These are phyloP conservation scores for Hirschfeldia incana DNA, from an alignment of 345 rosid species.

Conservation along the genomic window DNA sequence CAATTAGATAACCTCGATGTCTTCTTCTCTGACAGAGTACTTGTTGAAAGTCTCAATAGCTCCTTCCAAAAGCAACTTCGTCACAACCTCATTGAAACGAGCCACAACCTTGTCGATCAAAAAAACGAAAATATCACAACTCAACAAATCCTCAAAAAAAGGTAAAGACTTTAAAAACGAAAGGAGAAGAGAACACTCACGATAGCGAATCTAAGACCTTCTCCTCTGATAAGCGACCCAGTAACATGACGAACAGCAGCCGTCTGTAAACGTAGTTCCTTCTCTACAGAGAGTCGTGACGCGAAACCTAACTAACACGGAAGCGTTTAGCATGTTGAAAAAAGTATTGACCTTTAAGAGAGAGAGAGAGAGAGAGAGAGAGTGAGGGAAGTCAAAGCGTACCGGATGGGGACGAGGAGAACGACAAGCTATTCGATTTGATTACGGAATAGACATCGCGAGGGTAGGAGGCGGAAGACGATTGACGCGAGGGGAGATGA, in stretches of 20 bases:
- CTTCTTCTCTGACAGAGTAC: conserved; percentile 82
- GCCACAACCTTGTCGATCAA: conserved; percentile 69
- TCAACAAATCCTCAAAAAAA: neutral
- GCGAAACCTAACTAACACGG: conserved; percentile 38
- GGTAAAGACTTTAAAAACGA: conserved; percentile 8
- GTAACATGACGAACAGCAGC: conserved; percentile 66
- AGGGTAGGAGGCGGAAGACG: neutral
- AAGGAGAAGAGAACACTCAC: conserved; percentile 38
- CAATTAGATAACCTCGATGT: conserved; percentile 19
- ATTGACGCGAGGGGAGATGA: neutral
- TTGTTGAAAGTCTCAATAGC: conserved; percentile 81
- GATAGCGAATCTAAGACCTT: conserved; percentile 87
- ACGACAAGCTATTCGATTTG: conserved; percentile 39
- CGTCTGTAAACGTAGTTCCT: conserved; percentile 40
- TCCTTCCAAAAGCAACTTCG: conserved; percentile 78
- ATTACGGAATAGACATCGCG: conserved; percentile 8
- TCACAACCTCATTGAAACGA: conserved; percentile 90
- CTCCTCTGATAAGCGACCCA: conserved; percentile 62
- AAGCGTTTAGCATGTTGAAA: neutral
- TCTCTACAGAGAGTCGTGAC: conserved; percentile 36
- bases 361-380: neutral
- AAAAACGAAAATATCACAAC: neutral
- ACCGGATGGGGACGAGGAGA: conserved; percentile 48
- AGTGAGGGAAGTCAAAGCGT: neutral
- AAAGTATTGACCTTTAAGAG: neutral